Conservation (phyloP, 169 alveolate species). For the Perkinsus olseni region DNA sequence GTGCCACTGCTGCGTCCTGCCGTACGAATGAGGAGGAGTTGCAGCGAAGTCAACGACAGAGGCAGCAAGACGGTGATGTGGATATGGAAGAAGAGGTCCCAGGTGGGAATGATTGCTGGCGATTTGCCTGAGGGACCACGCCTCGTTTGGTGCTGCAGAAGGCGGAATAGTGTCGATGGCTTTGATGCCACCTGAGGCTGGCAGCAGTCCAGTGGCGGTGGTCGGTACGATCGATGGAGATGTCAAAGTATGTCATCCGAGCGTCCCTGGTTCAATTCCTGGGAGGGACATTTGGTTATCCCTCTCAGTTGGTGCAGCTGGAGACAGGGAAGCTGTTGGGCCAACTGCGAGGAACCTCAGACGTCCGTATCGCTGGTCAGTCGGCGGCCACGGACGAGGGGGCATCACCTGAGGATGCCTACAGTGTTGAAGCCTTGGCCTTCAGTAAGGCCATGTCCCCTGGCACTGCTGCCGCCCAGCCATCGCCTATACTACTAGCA, state of each 20-base stretch:
- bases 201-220: background rate
- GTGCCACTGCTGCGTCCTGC: background rate
- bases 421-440: background rate
- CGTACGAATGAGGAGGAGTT: background rate
- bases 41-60: background rate
- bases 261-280: slow-evolving; percentile 16
- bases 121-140: background rate
- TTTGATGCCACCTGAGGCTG: background rate
- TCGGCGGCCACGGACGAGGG: background rate
- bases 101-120: background rate
- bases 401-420: background rate
- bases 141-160: background rate
- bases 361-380: background rate
- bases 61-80: background rate
- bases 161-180: background rate
- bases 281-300: slow-evolving; percentile 12
- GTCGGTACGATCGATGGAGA: background rate
- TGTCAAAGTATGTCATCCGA: background rate
- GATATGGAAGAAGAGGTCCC: background rate
- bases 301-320: slow-evolving; percentile 17
- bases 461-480: background rate
- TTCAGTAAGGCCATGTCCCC: background rate
- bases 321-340: slow-evolving; percentile 32
- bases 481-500: background rate
- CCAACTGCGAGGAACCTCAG: background rate